These are phyloP conservation scores for Lentinula detonsa DNA, from an alignment of 768 basidiomycete genomes.

Conservation along the genomic window DNA sequence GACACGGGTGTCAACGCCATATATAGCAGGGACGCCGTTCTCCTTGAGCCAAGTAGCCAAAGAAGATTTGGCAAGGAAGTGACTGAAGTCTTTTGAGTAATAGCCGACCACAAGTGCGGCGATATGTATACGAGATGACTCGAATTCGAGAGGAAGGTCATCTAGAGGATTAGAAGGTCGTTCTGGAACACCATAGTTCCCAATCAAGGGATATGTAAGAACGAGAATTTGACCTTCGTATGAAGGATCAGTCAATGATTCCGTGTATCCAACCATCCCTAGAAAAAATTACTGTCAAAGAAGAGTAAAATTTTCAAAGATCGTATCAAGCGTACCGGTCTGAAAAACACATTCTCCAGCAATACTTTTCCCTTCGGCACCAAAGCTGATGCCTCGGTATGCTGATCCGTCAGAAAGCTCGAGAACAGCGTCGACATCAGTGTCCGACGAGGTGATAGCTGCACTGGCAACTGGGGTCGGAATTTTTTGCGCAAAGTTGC, in stretches of 20 bases:
- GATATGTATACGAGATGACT: conserved; percentile 92
- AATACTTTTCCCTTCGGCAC: conserved; percentile 84
- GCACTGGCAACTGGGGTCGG: conserved; percentile 19
- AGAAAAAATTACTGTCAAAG: conserved; percentile 1
- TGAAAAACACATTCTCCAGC: conserved; percentile 99
- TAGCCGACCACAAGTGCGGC: conserved; percentile 88
- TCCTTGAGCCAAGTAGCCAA: conserved; percentile 92
- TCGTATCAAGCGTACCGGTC: conserved; percentile 62
- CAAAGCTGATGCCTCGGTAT: conserved; percentile 87
- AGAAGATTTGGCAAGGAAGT: conserved; percentile 87
- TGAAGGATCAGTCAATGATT: conserved; percentile 96
- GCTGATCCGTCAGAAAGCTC: conserved; percentile 89
- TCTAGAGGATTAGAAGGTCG: conserved; percentile 45
- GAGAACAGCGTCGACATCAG: conserved; percentile 58
- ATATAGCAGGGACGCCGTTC: conserved; percentile 90
- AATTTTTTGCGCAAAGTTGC: conserved; percentile 22
- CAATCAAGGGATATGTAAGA: conserved; percentile 93
- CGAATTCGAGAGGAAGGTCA: conserved; percentile 71
- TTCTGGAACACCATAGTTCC: conserved; percentile 94
- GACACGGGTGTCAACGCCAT: conserved; percentile 93
- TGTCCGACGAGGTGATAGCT: conserved; percentile 24
- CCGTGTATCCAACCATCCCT: conserved; percentile 99
- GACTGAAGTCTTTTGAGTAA: conserved; percentile 92
- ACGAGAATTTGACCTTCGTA: conserved; percentile 98
- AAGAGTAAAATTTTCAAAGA: not conserved